Conservation (phyloP, 495 filamentous ascomycete genomes). For the Penicillium subrubescens region DNA sequence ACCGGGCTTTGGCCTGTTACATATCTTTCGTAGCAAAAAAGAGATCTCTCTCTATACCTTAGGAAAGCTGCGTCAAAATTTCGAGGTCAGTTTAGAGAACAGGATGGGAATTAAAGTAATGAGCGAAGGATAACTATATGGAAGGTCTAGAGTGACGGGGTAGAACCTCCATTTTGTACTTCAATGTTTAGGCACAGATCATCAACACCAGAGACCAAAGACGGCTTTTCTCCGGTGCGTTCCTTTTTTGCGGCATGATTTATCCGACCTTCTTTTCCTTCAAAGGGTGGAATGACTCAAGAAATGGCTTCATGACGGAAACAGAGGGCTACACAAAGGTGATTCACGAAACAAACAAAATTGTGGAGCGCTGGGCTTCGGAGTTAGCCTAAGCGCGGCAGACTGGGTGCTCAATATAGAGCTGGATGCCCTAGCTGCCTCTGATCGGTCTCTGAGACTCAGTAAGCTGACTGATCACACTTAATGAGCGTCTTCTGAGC, state of each 20-base stretch:
- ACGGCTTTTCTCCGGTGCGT: slow-evolving; percentile 2
- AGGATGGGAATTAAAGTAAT: background rate
- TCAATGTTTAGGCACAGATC: slow-evolving; percentile 2
- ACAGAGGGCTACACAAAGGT: slow-evolving; percentile 8
- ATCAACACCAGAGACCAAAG: background rate
- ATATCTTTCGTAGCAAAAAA: background rate
- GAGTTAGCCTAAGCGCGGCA: background rate
- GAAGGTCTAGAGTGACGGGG: background rate
- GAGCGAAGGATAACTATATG: background rate
- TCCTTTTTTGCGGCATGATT: slow-evolving; percentile 1
- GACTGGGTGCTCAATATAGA: slow-evolving; percentile 10
- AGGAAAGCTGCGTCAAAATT: background rate
- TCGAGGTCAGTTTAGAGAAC: background rate
- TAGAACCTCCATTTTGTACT: slow-evolving; percentile 4
- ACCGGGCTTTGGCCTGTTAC: no score
- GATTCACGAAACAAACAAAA: slow-evolving; percentile 6
- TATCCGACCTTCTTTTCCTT: background rate
- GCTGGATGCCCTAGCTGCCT: slow-evolving; percentile 1
- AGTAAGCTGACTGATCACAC: slow-evolving; percentile 1
- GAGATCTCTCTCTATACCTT: background rate
- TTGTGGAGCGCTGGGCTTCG: background rate
- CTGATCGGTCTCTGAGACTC: background rate
- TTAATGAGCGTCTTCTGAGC: no score
- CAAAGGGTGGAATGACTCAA: slow-evolving; percentile 3
- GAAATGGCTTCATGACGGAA: slow-evolving; percentile 2